These are phyloP conservation scores for Sphagnurus paluster DNA, from an alignment of 1,284 basidiomycete species.

Conservation along the genomic window DNA sequence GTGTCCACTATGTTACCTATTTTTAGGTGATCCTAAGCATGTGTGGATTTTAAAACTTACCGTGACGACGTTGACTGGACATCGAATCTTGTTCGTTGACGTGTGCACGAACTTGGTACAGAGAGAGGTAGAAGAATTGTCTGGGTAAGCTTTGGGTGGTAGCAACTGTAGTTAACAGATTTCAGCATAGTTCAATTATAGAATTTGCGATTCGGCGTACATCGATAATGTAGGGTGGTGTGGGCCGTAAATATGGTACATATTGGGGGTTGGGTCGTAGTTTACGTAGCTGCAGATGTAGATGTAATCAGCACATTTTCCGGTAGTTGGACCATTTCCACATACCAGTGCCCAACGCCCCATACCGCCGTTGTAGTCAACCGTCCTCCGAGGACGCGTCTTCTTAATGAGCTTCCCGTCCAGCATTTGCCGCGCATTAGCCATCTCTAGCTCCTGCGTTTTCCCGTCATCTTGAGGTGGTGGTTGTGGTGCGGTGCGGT, in stretches of 20 bases:
- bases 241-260: slow-evolving; percentile 76
- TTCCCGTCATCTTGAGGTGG: slow-evolving; percentile 77
- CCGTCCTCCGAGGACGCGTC: slow-evolving; percentile 89
- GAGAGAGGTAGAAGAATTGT: slow-evolving; percentile 87
- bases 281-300: slow-evolving; percentile 62
- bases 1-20: slow-evolving; percentile 79
- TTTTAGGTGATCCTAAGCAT: slow-evolving; percentile 11
- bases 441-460: slow-evolving; percentile 75
- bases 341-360: slow-evolving; percentile 82
- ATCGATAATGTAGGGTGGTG: slow-evolving; percentile 82
- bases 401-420: slow-evolving; percentile 84
- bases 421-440: slow-evolving; percentile 62
- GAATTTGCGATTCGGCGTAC: slow-evolving; percentile 45
- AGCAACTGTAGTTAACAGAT: slow-evolving; percentile 62
- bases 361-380: slow-evolving; percentile 90
- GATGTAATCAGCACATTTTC: not conserved
- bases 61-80: slow-evolving; percentile 93
- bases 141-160: slow-evolving; percentile 87
- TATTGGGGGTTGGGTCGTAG: slow-evolving; percentile 72
- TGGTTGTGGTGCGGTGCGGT: slow-evolving; percentile 56
- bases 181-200: slow-evolving; percentile 17
- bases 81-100: slow-evolving; percentile 97
- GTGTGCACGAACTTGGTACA: slow-evolving; percentile 98
- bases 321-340: too few relatives aligned
- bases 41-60: slow-evolving; percentile 46